These are phyloP conservation scores for Cordyceps farinosa DNA, from an alignment of 2,329 filamentous ascomycete genomes.

Conservation along the genomic window DNA sequence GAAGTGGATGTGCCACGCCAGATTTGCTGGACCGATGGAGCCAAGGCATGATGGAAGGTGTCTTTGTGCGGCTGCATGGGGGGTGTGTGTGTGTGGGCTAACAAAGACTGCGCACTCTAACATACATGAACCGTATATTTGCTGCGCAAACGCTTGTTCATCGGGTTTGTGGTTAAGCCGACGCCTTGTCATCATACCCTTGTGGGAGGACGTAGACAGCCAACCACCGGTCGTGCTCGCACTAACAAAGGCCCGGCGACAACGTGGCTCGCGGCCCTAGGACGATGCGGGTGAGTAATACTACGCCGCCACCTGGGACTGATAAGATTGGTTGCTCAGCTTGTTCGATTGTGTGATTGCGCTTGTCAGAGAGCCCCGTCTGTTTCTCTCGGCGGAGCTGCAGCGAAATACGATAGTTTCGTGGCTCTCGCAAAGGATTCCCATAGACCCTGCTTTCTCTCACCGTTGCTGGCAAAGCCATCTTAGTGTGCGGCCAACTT, in stretches of 20 bases:
- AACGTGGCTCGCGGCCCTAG: not conserved
- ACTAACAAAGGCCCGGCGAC: not conserved
- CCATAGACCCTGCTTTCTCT: constrained; percentile 2
- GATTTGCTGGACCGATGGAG: not conserved
- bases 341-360: constrained; percentile 1
- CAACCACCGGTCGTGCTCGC: not conserved
- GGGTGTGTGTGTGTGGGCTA: not conserved
- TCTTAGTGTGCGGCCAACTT: not conserved
- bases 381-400: no score
- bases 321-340: not conserved
- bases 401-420: not conserved
- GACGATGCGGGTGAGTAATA: not conserved
- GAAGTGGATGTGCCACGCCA: not conserved
- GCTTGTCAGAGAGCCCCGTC: not conserved
- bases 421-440: constrained; percentile 8
- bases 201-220: not conserved
- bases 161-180: constrained; percentile 4
- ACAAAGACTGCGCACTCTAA: not conserved
- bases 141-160: not conserved
- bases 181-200: not conserved
- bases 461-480: not conserved
- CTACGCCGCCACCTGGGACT: not conserved
- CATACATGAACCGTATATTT: not conserved
- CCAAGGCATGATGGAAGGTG: not conserved
- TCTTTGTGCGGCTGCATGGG: not conserved